Percentiles rank a stretch among this genome's conserved stretches.
phyloP scores from a whole-genome alignment of 192 early-diverging fungal species.

The Gaertneriomyces sp. region DNA sequence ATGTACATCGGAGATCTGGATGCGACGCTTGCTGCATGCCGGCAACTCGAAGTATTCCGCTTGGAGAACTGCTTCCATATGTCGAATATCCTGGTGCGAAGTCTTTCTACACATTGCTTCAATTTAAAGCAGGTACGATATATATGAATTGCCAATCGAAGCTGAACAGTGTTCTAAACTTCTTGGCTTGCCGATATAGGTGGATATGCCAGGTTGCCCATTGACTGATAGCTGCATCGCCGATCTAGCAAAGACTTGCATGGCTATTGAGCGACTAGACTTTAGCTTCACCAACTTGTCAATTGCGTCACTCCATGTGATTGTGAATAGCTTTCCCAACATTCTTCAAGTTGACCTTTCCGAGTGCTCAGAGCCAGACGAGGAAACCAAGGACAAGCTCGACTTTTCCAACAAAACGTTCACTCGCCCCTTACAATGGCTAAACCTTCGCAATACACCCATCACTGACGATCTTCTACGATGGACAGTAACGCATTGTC shows the following conservation, averaged over 20 bases:
- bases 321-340: conserved; percentile 34
- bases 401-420: conserved; percentile 24
- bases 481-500: conserved; percentile 39
- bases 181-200: background rate
- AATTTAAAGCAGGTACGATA: conserved; percentile 37
- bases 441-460: conserved; percentile 49
- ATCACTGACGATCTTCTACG: conserved; percentile 43
- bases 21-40: conserved; percentile 30
- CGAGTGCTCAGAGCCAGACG: conserved; percentile 37
- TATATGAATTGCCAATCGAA: background rate
- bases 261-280: conserved; percentile 40
- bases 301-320: conserved; percentile 36
- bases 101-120: conserved; percentile 35
- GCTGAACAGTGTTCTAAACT: background rate
- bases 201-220: conserved; percentile 53
- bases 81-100: conserved; percentile 46
- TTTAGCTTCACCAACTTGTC: conserved; percentile 49
- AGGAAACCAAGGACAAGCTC: conserved; percentile 13
- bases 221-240: conserved; percentile 51
- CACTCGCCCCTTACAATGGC: conserved; percentile 34
- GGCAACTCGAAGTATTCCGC: conserved; percentile 38
- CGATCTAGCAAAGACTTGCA: conserved; percentile 40
- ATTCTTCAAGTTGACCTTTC: conserved; percentile 46
- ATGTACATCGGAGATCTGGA: conserved; percentile 56
- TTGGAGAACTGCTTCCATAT: conserved; percentile 55